Conservation (phyloP, 2,329 filamentous ascomycete species). For the Colletotrichum viniferum region DNA sequence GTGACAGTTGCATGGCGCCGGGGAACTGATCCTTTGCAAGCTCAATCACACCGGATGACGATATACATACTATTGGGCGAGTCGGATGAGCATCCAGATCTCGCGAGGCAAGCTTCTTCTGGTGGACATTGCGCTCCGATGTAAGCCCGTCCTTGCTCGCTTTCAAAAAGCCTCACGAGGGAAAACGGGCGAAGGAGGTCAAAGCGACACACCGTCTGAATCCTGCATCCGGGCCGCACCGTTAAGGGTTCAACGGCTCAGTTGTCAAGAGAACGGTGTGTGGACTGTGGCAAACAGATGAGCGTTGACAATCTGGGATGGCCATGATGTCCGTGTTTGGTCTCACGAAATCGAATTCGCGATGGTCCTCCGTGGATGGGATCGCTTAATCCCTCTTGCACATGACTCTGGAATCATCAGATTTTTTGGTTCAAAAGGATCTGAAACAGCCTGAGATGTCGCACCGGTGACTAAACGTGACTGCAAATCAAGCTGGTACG, state of each 20-base stretch:
- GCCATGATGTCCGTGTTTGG: neutral
- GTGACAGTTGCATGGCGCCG: neutral
- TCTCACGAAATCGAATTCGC: neutral
- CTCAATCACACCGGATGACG: neutral
- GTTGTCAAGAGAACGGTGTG: neutral
- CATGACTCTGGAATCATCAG: neutral
- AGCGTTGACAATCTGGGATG: neutral
- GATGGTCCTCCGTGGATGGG: neutral
- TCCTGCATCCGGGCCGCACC: neutral
- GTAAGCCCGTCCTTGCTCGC: neutral
- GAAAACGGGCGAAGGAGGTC: neutral
- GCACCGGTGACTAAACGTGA: neutral
- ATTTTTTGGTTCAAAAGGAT: neutral
- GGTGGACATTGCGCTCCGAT: neutral
- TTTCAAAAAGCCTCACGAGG: neutral
- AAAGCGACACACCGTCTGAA: neutral
- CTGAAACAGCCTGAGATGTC: slow-evolving; percentile 3
- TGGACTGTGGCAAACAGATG: neutral
- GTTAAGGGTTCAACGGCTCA: neutral
- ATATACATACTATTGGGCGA: neutral
- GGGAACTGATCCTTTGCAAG: neutral
- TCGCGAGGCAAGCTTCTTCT: neutral
- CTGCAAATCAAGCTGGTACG: neutral
- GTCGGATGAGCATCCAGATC: neutral
- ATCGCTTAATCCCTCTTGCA: neutral